phyloP scores from a whole-genome alignment of 257 asterid genomes.

The Solanum clarkiae region DNA sequence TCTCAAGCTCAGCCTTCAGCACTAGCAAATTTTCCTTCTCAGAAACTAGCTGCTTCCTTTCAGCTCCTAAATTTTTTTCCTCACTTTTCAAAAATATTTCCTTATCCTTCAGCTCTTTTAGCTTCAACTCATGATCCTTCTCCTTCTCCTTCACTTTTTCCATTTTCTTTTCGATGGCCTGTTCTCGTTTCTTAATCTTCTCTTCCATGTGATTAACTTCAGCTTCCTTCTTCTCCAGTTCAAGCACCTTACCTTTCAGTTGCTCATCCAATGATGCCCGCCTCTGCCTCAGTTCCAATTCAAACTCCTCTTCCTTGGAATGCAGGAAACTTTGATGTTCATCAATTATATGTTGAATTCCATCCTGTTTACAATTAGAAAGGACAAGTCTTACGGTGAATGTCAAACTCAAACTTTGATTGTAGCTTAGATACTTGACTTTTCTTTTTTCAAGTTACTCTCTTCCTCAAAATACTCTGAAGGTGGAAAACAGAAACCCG shows the following conservation, averaged over 20 bases:
- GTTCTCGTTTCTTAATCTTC: constrained; percentile 73
- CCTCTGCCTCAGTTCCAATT: constrained; percentile 65
- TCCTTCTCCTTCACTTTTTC: constrained; percentile 76
- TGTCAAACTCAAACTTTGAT: background rate
- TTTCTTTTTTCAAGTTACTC: background rate
- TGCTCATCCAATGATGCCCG: constrained; percentile 53
- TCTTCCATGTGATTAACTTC: constrained; percentile 84
- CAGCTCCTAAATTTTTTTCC: constrained; percentile 51
- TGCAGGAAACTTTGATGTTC: constrained; percentile 56
- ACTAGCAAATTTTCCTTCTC: constrained; percentile 53
- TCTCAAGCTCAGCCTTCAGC: constrained; percentile 60
- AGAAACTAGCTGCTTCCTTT: constrained; percentile 38
- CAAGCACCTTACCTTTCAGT: constrained; percentile 54
- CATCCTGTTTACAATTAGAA: constrained; percentile 40
- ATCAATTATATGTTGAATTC: constrained; percentile 78
- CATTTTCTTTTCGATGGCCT: constrained; percentile 59
- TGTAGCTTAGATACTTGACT: background rate
- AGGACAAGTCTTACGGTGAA: background rate
- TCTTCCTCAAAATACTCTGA: background rate
- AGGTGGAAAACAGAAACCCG: background rate
- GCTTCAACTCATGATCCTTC: constrained; percentile 46
- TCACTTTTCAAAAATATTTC: constrained; percentile 64
- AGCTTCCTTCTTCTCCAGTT: constrained; percentile 68
- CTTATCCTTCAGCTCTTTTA: constrained; percentile 59
- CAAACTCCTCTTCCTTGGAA: constrained; percentile 63